A percentile compares a stretch with the other conserved stretches of the same genome.
Evolutionary conservation across 2,329 filamentous ascomycete species (phyloP).

Genomic region (Ophiosphaerella herpotricha): DNA sequence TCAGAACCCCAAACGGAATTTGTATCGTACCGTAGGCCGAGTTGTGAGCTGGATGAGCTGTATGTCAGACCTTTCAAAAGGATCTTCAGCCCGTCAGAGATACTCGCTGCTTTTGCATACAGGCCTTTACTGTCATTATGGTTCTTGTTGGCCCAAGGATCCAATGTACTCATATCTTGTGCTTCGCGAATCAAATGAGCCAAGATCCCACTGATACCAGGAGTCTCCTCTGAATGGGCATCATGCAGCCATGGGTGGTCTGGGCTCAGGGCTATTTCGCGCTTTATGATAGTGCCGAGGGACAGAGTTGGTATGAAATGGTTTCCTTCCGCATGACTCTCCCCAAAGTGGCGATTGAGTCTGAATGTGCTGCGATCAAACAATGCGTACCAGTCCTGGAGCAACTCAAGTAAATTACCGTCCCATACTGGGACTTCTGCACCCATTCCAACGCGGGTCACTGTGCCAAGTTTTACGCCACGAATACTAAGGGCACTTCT

Average conservation of each 20-base stretch:
- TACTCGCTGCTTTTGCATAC: background rate
- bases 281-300: background rate
- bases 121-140: background rate
- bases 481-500: background rate
- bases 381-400: background rate
- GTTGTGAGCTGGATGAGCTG: background rate
- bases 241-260: slow-evolving; percentile 3
- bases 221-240: background rate
- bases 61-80: background rate
- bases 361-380: background rate
- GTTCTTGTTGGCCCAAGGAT: background rate
- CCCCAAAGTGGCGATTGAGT: background rate
- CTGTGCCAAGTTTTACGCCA: background rate
- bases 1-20: background rate
- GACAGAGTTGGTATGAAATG: slow-evolving; percentile 1
- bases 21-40: background rate
- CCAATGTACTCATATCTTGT: background rate
- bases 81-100: background rate
- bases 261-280: background rate
- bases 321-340: background rate
- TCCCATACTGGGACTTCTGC: slow-evolving; percentile 1
- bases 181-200: slow-evolving; percentile 1
- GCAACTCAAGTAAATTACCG: background rate
- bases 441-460: background rate
- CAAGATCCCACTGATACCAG: background rate